Conservation (phyloP, 768 basidiomycete species). For the Ephemerocybe angulata region DNA sequence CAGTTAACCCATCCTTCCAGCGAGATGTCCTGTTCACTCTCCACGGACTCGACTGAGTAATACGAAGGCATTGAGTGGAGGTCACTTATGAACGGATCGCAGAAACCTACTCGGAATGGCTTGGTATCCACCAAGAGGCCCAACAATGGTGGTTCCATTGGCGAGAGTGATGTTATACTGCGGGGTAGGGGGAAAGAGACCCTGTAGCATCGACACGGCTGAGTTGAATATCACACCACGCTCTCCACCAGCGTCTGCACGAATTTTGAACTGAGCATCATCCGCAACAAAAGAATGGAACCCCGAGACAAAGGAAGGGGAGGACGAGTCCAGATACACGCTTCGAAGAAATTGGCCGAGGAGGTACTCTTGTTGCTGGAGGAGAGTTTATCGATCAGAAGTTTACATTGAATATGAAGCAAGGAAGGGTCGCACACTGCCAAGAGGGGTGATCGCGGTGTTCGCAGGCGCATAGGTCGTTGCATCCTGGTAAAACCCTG, state of each 20-base stretch:
- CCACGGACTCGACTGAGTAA: slow-evolving; percentile 54
- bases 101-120: slow-evolving; percentile 36
- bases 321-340: slow-evolving; percentile 51
- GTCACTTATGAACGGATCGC: background rate
- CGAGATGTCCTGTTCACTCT: slow-evolving; percentile 57
- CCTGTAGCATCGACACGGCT: slow-evolving; percentile 65
- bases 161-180: slow-evolving; percentile 55
- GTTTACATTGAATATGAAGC: background rate
- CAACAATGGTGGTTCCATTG: slow-evolving; percentile 55
- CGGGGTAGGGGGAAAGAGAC: slow-evolving; percentile 53
- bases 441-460: slow-evolving; percentile 65
- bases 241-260: slow-evolving; percentile 70
- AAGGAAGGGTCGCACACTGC: slow-evolving; percentile 45
- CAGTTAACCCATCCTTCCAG: slow-evolving; percentile 68
- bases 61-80: slow-evolving; percentile 9
- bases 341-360: slow-evolving; percentile 51
- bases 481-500: slow-evolving; percentile 65
- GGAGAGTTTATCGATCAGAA: background rate
- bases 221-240: slow-evolving; percentile 64
- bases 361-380: slow-evolving; percentile 53
- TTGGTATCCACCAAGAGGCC: slow-evolving; percentile 68
- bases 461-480: slow-evolving; percentile 50
- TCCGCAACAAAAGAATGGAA: slow-evolving; percentile 35
- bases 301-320: slow-evolving; percentile 48
- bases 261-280: slow-evolving; percentile 38